Percentiles rank a stretch among this genome's conserved stretches.
These are phyloP conservation scores for Fusarium incarnatum DNA, from an alignment of 2,329 filamentous ascomycete species.

Conservation along the genomic window DNA sequence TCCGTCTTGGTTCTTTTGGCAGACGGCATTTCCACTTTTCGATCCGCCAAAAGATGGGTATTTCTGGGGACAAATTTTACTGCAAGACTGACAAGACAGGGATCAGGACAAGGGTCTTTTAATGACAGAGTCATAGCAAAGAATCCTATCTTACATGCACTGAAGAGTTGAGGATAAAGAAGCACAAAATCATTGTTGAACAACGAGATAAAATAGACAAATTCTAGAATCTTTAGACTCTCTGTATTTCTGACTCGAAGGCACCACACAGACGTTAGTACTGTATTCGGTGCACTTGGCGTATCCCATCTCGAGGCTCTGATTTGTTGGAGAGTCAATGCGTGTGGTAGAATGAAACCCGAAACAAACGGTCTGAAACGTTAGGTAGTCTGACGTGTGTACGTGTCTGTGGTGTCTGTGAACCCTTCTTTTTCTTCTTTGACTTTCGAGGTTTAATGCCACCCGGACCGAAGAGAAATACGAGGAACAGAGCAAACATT, in stretches of 20 bases:
- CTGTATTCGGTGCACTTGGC: conserved; percentile 1
- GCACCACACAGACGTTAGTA: background rate
- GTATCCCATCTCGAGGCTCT: conserved; percentile 16
- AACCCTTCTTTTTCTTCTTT: background rate
- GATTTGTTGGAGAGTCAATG: conserved; percentile 18
- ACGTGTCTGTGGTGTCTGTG: background rate
- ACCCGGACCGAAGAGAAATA: conserved; percentile 6
- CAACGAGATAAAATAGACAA: background rate
- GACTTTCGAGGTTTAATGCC: background rate
- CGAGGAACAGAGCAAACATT: conserved; percentile 17
- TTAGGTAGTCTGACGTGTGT: conserved; percentile 15
- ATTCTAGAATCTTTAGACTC: background rate
- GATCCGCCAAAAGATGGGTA: conserved; percentile 33
- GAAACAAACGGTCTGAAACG: conserved; percentile 41
- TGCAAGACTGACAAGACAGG: background rate
- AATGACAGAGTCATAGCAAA: background rate
- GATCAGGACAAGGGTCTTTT: conserved; percentile 16
- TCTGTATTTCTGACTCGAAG: conserved; percentile 14
- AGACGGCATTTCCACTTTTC: conserved; percentile 31
- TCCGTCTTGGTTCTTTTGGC: conserved; percentile 2
- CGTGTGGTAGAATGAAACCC: conserved; percentile 30
- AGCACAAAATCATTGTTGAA: background rate
- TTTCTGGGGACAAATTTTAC: conserved; percentile 18
- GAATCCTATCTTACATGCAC: background rate
- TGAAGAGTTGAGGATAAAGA: background rate